Evolutionary conservation across 371 early-diverging fungal genomes (phyloP).

Genomic region (Rozella allomycis): DNA sequence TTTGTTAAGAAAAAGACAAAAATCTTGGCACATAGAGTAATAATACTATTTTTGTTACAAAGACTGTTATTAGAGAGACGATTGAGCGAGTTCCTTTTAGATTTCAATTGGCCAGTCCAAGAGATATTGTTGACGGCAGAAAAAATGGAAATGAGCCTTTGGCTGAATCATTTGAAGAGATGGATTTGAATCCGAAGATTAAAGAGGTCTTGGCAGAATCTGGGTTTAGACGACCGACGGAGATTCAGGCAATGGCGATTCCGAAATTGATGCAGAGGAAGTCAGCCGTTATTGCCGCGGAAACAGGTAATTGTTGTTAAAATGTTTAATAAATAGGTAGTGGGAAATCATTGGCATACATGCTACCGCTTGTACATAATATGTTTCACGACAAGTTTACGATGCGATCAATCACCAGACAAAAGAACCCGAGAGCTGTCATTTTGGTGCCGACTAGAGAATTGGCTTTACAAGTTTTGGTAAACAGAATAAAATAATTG

Average conservation of each 20-base stretch:
- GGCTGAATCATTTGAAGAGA: conserved; percentile 34
- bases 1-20: no score
- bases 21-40: no score
- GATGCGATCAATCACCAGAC: conserved; percentile 2
- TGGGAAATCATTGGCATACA: conserved; percentile 30
- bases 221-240: conserved; percentile 42
- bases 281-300: conserved; percentile 50
- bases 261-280: conserved; percentile 38
- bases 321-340: no score
- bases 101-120: no score
- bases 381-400: conserved; percentile 13
- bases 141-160: no score
- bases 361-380: conserved; percentile 26
- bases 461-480: conserved; percentile 69
- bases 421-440: conserved; percentile 50
- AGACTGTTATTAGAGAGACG: no score
- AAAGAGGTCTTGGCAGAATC: conserved; percentile 17
- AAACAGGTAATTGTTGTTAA: no score
- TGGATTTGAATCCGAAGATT: conserved; percentile 29
- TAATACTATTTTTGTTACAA: no score
- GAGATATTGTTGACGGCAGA: no score
- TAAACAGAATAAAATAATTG: no score
- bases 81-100: no score
- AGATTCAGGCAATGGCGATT: conserved; percentile 74
- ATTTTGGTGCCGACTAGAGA: conserved; percentile 92